Conservation (phyloP, 768 basidiomycete species). For the Lactarius pseudohatsudake region DNA sequence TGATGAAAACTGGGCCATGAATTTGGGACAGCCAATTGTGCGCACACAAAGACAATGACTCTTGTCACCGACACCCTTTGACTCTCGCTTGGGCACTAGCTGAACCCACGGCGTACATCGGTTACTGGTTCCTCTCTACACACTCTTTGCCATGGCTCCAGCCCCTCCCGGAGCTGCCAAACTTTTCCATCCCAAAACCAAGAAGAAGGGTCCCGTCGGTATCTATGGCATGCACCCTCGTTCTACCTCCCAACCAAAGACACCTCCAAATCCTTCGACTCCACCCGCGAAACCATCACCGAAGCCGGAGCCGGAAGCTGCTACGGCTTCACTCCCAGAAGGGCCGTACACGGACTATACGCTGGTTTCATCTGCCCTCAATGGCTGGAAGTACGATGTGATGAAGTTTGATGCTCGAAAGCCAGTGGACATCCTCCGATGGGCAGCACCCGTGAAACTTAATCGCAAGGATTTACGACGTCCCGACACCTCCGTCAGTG, state of each 20-base stretch:
- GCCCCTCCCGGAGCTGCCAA: slow-evolving; percentile 22
- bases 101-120: slow-evolving; percentile 13
- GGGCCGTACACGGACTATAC: slow-evolving; percentile 73
- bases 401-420: slow-evolving; percentile 87
- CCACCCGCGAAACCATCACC: slow-evolving; percentile 22
- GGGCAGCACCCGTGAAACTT: slow-evolving; percentile 77
- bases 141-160: slow-evolving; percentile 22
- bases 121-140: slow-evolving; percentile 5
- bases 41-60: slow-evolving; percentile 3
- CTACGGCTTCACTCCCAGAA: slow-evolving; percentile 48
- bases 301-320: slow-evolving; percentile 17
- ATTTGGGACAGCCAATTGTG: not conserved
- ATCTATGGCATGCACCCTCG: slow-evolving; percentile 22
- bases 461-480: slow-evolving; percentile 80
- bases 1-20: slow-evolving; percentile 4
- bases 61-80: slow-evolving; percentile 2
- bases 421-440: slow-evolving; percentile 63
- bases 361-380: slow-evolving; percentile 74
- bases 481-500: slow-evolving; percentile 40
- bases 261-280: slow-evolving; percentile 22
- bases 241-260: slow-evolving; percentile 18
- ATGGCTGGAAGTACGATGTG: slow-evolving; percentile 89
- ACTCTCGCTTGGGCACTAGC: slow-evolving; percentile 8
- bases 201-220: slow-evolving; percentile 23
- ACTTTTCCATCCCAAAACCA: slow-evolving; percentile 30